Evolutionary conservation across 176 grass and related monocot species (phyloP).

Genomic region (Zea luxurians): DNA sequence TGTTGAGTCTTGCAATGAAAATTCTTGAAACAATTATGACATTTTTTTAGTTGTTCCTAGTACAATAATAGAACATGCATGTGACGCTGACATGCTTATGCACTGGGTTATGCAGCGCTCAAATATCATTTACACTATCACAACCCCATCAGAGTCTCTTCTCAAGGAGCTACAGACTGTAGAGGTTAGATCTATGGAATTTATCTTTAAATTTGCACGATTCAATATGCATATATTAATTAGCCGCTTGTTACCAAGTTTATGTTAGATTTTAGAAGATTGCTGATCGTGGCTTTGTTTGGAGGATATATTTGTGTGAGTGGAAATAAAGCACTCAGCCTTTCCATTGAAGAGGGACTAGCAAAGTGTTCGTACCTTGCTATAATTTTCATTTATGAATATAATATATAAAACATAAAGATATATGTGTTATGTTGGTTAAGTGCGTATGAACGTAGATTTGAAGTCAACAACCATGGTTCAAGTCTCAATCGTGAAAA

Average conservation of each 20-base stretch:
- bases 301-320: not conserved
- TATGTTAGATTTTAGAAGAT: constrained; percentile 20
- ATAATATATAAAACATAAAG: too few relatives aligned
- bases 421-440: too few relatives aligned
- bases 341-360: not conserved
- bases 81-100: constrained; percentile 38
- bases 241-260: constrained; percentile 11
- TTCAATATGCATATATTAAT: constrained; percentile 8
- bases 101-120: constrained; percentile 54
- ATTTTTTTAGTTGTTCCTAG: constrained; percentile 5
- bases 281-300: constrained; percentile 9
- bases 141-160: constrained; percentile 88
- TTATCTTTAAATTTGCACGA: constrained; percentile 26
- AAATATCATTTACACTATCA: constrained; percentile 83
- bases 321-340: not conserved
- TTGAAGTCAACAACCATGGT: too few relatives aligned
- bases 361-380: too few relatives aligned
- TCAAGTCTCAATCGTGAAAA: too few relatives aligned
- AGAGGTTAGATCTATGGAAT: constrained; percentile 55
- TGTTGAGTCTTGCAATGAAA: not conserved
- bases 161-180: constrained; percentile 94
- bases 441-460: too few relatives aligned
- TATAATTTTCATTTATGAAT: too few relatives aligned
- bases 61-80: not conserved
- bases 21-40: constrained; percentile 7